Evolutionary conservation across 2,329 filamentous ascomycete genomes (phyloP).

Genomic region (Alternaria sp.): DNA sequence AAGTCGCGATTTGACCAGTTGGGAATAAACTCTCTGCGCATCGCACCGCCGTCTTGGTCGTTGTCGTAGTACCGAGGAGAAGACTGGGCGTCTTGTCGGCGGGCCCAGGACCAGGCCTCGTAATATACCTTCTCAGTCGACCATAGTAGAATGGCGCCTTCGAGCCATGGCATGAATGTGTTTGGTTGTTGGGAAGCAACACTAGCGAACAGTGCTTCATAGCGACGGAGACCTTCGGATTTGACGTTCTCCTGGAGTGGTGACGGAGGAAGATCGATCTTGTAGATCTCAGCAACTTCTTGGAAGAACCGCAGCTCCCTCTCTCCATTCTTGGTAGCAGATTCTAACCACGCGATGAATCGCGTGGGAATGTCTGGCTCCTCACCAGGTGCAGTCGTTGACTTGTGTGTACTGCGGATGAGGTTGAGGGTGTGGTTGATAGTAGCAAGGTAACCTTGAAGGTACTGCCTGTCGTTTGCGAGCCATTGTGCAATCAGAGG

Average conservation of each 20-base stretch:
- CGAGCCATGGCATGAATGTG: slow-evolving; percentile 41
- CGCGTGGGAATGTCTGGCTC: slow-evolving; percentile 27
- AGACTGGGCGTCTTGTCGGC: slow-evolving; percentile 26
- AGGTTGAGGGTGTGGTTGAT: slow-evolving; percentile 33
- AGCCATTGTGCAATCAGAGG: slow-evolving; percentile 42
- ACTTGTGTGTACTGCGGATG: slow-evolving; percentile 16
- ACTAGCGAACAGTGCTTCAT: slow-evolving; percentile 35
- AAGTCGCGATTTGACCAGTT: slow-evolving; percentile 73
- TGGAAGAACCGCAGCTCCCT: slow-evolving; percentile 41
- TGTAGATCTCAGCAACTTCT: slow-evolving; percentile 39
- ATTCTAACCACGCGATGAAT: slow-evolving; percentile 40
- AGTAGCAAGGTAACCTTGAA: slow-evolving; percentile 40
- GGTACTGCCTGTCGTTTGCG: slow-evolving; percentile 43
- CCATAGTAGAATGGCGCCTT: slow-evolving; percentile 42
- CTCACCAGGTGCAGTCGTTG: slow-evolving; percentile 19
- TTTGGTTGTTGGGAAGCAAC: slow-evolving; percentile 9
- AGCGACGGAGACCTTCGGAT: slow-evolving; percentile 36
- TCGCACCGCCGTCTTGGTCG: slow-evolving; percentile 70
- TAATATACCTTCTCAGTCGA: slow-evolving; percentile 46
- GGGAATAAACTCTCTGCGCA: slow-evolving; percentile 69
- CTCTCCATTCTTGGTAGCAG: slow-evolving; percentile 40
- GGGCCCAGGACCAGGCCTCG: slow-evolving; percentile 44
- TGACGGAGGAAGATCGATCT: slow-evolving; percentile 25
- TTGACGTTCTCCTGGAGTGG: slow-evolving; percentile 23
- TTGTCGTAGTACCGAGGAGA: slow-evolving; percentile 29